Conservation (phyloP, 2,329 filamentous ascomycete species). For the Ilyonectria mors-panacis region DNA sequence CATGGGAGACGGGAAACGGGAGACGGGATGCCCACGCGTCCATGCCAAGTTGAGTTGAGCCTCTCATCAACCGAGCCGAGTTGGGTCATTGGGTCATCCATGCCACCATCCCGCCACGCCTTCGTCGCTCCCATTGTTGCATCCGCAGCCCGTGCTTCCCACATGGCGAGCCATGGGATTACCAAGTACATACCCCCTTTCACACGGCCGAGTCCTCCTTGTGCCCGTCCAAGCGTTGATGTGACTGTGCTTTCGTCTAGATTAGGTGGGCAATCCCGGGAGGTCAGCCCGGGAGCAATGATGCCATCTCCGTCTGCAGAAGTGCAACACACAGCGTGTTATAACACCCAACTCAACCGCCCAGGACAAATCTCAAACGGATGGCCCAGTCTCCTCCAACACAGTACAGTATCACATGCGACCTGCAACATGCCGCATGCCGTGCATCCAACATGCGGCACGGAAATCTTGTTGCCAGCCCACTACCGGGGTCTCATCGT, state of each 20-base stretch:
- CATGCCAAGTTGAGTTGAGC: constrained; percentile 3
- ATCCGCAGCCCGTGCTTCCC: constrained; percentile 39
- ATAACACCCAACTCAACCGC: neutral
- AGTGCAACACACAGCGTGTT: neutral
- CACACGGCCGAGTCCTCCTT: neutral
- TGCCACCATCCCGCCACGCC: constrained; percentile 21
- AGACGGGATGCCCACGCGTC: neutral
- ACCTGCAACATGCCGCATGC: constrained; percentile 17
- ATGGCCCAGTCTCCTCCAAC: neutral
- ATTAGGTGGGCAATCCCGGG: neutral
- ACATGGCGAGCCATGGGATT: constrained; percentile 43
- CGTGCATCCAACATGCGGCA: constrained; percentile 11
- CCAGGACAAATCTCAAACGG: neutral
- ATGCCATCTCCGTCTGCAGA: neutral
- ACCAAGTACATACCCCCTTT: constrained; percentile 7
- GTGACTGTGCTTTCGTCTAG: neutral
- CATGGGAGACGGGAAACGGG: neutral
- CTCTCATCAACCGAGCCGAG: constrained; percentile 7
- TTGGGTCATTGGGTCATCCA: constrained; percentile 16
- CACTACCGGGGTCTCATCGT: constrained; percentile 17
- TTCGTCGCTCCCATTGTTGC: constrained; percentile 34
- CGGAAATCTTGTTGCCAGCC: constrained; percentile 8
- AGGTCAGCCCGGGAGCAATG: neutral
- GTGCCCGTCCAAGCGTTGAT: neutral
- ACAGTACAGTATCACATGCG: constrained; percentile 20